Base-by-base conservation (phyloP, 345 rosid species). In the Populus simonii region DNA sequence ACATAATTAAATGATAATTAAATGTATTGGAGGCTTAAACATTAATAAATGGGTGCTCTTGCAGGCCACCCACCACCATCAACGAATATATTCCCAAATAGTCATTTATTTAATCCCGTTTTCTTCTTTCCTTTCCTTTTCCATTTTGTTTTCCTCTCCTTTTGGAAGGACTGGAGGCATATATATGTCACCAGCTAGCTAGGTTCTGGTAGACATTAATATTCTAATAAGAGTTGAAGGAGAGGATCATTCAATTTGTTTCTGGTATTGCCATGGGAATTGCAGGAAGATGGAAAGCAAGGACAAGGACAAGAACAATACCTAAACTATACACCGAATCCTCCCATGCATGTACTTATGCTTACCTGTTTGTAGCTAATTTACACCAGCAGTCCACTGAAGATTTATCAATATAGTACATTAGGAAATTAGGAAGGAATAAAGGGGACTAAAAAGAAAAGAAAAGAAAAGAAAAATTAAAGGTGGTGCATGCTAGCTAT, bases 61-160 rank as follows among this genome's bases (percentile, higher is more conserved):
- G 75, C 75, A 62, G 66, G 80, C 75, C 76, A 38, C 65, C 29
- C 76, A 71, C 22, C n/a, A 69, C n/a, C 61, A 75, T 33, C 18
- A 35, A 20, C 15, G 49, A 17, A 63, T 41, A 41, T 41, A 41
- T 45, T 74, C 43, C 66, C 0, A 74, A 71, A 22, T 11, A 27
- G 18, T 17, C 31, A 17, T 16, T 25, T 29, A 16, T 18, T 18
- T n/a, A 17, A 20, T n/a, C 35, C 35, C 35, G 35, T 4, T 33
- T 33, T 33, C 5, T 33, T 33, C 5, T 33, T 33, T 33, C 35
- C 35, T 31, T 57, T 6, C 16, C 6, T n/a, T 12, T 18, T 45
- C 20, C 20, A 29, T 7, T 57, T 53, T 39, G 57, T 68, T 18
- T 18, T 41, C 22, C 27, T 57, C 41, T 4, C 31, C 15, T 22